Evolutionary conservation across 2,329 filamentous ascomycete genomes (phyloP), one percentile per base, ranked within the genome.

Genomic region (Calonectria henricotiae): DNA sequence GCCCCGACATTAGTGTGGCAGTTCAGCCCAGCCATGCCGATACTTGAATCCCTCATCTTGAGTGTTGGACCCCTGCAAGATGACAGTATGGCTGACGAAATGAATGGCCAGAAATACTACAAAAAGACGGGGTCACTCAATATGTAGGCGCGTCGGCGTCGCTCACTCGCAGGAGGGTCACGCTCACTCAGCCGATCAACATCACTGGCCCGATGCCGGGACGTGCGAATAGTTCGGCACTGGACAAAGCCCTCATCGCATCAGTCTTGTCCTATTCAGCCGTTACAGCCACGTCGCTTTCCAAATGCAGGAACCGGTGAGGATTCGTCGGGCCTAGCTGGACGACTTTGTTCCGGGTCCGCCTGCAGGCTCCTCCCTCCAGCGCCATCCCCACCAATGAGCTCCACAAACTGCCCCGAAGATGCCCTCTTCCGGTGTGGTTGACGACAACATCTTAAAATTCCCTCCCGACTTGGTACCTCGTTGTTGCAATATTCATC

Each of bases 221-320:
- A 68, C 46, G 60, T 46, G 41, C 17, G 25, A 25, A 32, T 43
- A 43, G 37, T 37, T 39, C 51, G 44, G 44, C n/a, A 61, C 25
- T 44, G 32, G 23, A 27, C 51, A 58, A 58, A 17, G 32, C 51
- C 51, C 51, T 32, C 51, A 58, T 58, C 51, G 35, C 51, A 58
- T 58, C 51, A 67, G 58, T 60, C 49, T 51, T 62, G 43, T 64
- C 54, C 66, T 32, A 62, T 72, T 67, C 70, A 60, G 62, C 71
- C 70, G 66, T 72, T 65, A 67, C 74, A 73, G 67, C 72, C 73
- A 74, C 75, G 68, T 74, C 69, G 77, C 77, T 76, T 78, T 78
- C 78, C 78, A 71, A 76, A 78, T 79, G 62, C 69, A 80, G 78
- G 75, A 79, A 81, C 79, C 79, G 79, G 79, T 79, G 73, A 80